Conservation (phyloP, 2,329 filamentous ascomycete species). For the Tolypocladium amazonense region DNA sequence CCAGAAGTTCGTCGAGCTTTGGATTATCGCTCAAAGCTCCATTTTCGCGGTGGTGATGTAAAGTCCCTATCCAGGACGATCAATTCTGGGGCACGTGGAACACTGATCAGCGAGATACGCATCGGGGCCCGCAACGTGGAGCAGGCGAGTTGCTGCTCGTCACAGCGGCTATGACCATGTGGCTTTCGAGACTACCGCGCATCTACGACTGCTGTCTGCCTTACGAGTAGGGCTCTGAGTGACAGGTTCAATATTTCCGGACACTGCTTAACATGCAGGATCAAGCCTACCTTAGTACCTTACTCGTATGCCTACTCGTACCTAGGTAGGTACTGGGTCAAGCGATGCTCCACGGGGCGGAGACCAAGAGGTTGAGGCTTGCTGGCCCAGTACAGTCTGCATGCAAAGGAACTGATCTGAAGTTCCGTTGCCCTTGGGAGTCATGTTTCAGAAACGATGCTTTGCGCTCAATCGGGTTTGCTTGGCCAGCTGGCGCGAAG, state of each 20-base stretch:
- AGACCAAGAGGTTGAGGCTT: background rate
- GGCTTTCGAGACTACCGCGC: background rate
- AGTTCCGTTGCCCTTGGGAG: background rate
- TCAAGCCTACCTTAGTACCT: no score
- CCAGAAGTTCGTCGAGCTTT: background rate
- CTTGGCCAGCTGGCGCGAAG: background rate
- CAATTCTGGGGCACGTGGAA: background rate
- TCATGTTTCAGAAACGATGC: background rate
- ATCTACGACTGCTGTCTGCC: background rate
- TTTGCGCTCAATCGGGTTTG: background rate
- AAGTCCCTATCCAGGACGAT: background rate
- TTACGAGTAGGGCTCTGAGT: background rate
- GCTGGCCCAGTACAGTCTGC: background rate
- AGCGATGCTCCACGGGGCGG: background rate
- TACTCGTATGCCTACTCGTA: no score
- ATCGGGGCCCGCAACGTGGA: background rate
- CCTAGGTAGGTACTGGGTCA: background rate
- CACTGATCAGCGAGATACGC: background rate
- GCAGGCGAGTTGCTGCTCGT: background rate
- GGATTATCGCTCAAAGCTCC: background rate
- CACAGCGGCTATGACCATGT: background rate
- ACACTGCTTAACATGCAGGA: background rate
- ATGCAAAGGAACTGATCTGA: background rate
- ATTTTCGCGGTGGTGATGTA: background rate
- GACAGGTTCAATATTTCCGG: background rate